Evolutionary conservation across 1,284 basidiomycete species (phyloP).

Genomic region (Anthracocystis panici-leucophaei): DNA sequence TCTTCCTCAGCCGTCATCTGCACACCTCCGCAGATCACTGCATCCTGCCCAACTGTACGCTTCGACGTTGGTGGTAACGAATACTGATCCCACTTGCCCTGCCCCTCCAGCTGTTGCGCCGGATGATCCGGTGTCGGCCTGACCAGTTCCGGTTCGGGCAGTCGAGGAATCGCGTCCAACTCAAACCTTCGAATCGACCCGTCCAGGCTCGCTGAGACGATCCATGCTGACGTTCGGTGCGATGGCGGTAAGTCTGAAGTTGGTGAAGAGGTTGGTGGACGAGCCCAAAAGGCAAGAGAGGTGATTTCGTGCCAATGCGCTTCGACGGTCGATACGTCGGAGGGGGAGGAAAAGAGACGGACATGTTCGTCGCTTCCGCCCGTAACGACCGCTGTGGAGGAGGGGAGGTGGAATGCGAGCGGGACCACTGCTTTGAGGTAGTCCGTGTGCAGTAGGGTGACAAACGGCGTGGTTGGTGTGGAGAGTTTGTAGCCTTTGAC

Average conservation of each 20-base stretch:
- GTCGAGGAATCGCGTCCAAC: background rate
- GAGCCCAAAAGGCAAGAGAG: constrained; percentile 21
- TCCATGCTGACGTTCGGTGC: constrained; percentile 16
- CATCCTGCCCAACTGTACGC: background rate
- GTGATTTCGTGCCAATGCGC: constrained; percentile 63
- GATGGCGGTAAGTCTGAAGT: background rate
- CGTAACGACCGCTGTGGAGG: constrained; percentile 16
- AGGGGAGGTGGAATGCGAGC: constrained; percentile 5
- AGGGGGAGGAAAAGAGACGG: constrained; percentile 13
- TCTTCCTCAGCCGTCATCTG: constrained; percentile 61
- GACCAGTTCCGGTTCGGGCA: constrained; percentile 6
- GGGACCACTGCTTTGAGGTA: constrained; percentile 35
- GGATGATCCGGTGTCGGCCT: background rate
- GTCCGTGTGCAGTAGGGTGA: constrained; percentile 17
- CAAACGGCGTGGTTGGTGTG: background rate
- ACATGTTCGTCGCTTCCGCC: constrained; percentile 43
- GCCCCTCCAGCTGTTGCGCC: no score
- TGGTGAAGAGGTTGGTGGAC: background rate
- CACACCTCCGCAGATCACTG: background rate
- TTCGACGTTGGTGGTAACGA: constrained; percentile 9
- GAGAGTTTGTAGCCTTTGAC: constrained; percentile 25
- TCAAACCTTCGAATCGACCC: constrained; percentile 56
- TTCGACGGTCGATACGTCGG: constrained; percentile 26
- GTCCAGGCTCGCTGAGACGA: constrained; percentile 52
- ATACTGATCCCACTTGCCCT: constrained; percentile 16